A percentile compares a stretch with the other conserved stretches of the same genome.
Evolutionary conservation across 352 stramenopile genomes (phyloP).

Genomic region (Phytophthora ohioensis): DNA sequence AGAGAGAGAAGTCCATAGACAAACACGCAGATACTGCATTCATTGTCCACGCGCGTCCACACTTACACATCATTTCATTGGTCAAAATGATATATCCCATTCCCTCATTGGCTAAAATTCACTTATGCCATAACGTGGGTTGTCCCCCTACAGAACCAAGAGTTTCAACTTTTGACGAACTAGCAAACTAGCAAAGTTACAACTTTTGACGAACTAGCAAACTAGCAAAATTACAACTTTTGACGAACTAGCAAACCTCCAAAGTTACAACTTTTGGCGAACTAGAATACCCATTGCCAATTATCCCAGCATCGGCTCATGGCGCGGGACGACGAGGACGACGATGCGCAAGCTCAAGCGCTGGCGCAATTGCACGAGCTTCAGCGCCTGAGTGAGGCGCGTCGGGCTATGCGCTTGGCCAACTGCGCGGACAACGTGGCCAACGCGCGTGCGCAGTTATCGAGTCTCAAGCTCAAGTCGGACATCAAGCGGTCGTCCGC

Average conservation of each 20-base stretch:
- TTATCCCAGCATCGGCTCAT: neutral
- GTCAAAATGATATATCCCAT: no score
- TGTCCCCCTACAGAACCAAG: no score
- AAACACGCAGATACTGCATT: slow-evolving; percentile 3
- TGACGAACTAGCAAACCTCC: no score
- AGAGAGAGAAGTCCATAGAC: slow-evolving; percentile 4
- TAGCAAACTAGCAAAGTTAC: no score
- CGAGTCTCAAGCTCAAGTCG: slow-evolving; percentile 95
- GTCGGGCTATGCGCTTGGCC: slow-evolving; percentile 56
- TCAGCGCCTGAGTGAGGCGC: slow-evolving; percentile 35
- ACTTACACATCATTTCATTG: no score
- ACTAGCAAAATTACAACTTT: no score
- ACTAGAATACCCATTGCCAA: no score
- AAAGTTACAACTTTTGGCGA: no score
- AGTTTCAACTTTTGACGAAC: no score
- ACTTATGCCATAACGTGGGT: no score
- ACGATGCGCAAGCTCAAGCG: slow-evolving; percentile 25
- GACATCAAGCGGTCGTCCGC: slow-evolving; percentile 98
- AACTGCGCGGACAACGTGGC: slow-evolving; percentile 63
- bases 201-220: no score
- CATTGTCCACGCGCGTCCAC: neutral
- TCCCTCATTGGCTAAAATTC: no score
- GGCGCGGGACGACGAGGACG: slow-evolving; percentile 20
- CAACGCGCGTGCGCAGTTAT: slow-evolving; percentile 82
- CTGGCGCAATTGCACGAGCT: slow-evolving; percentile 61